A percentile compares a stretch with the other conserved stretches of the same genome.
phyloP scores from a whole-genome alignment of 1,284 basidiomycete genomes.

The Microbotryomycetes sp. region DNA sequence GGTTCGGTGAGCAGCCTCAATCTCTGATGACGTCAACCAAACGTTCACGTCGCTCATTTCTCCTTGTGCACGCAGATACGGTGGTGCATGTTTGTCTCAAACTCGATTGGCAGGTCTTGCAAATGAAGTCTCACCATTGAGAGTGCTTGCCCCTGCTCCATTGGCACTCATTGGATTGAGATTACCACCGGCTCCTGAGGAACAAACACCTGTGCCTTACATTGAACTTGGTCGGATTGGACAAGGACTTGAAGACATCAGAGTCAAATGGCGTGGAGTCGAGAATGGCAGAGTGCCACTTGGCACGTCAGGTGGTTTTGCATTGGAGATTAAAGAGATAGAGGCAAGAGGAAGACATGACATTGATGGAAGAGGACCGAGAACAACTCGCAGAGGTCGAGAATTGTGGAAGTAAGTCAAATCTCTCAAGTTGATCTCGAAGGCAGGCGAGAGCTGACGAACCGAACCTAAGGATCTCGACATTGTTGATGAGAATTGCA shows the following conservation, averaged over 20 bases:
- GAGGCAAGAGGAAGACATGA: not conserved
- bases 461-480: not conserved
- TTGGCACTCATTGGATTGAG: slow-evolving; percentile 13
- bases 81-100: slow-evolving; percentile 16
- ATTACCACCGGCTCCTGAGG: not conserved
- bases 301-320: not conserved
- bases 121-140: slow-evolving; percentile 26
- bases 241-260: too few species aligned
- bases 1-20: slow-evolving; percentile 14
- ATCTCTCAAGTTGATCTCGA: not conserved
- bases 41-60: not conserved
- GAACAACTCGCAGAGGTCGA: not conserved
- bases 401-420: not conserved
- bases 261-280: not conserved
- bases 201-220: not conserved
- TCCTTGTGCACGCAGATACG: slow-evolving; percentile 8
- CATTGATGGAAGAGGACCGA: slow-evolving; percentile 2
- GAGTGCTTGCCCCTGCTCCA: slow-evolving; percentile 11
- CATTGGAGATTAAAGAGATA: not conserved
- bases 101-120: slow-evolving; percentile 26
- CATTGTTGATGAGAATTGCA: not conserved
- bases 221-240: not conserved
- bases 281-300: not conserved
- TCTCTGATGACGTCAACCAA: too few species aligned
- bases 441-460: not conserved